These are phyloP conservation scores for Pharus latifolius DNA, from an alignment of 176 grass and related monocot genomes.

Conservation along the genomic window DNA sequence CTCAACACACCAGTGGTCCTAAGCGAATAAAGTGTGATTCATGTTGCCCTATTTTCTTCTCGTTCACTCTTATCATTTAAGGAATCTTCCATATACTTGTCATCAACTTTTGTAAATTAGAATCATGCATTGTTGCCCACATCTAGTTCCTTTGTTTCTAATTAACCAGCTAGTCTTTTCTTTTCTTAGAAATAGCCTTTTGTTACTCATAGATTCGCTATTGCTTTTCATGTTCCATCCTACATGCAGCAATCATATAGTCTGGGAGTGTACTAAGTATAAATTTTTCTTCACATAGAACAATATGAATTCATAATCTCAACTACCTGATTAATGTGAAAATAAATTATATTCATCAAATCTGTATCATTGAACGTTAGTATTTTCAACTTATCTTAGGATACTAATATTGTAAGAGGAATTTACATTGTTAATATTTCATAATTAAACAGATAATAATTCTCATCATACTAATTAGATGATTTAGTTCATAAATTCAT, in stretches of 20 bases:
- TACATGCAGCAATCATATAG: neutral
- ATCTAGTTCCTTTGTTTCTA: neutral
- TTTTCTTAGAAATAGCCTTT: neutral
- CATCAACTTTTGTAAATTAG: neutral
- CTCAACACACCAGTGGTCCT: neutral
- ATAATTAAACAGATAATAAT: too few relatives aligned
- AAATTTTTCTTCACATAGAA: too few relatives aligned
- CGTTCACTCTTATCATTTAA: neutral
- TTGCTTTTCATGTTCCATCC: neutral
- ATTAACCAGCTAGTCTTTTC: neutral
- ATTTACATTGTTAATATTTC: too few relatives aligned
- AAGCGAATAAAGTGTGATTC: neutral
- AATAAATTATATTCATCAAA: too few relatives aligned
- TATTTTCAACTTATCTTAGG: too few relatives aligned
- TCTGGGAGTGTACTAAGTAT: too few relatives aligned
- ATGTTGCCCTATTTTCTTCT: neutral
- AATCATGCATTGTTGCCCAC: neutral
- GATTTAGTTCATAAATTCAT: too few relatives aligned
- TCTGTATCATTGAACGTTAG: too few relatives aligned
- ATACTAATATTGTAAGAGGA: too few relatives aligned
- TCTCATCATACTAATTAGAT: too few relatives aligned
- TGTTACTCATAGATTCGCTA: neutral
- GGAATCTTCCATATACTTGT: neutral
- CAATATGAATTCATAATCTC: too few relatives aligned
- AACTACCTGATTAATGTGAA: too few relatives aligned